Evolutionary conservation across 441 rosid genomes (phyloP).

Genomic region (Adansonia gregorii): DNA sequence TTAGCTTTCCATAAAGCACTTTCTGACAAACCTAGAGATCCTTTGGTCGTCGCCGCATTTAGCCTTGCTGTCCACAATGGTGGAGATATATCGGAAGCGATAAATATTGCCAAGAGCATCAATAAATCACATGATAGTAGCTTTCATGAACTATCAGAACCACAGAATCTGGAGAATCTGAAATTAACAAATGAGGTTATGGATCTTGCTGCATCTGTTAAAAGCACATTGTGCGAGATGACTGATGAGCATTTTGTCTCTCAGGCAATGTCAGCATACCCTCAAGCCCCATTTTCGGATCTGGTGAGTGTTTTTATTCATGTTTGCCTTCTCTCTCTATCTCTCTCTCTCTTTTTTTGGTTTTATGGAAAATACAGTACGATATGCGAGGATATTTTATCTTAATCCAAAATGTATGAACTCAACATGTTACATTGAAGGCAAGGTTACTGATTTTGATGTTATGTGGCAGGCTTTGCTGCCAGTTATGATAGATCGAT

Average conservation of each 20-base stretch:
- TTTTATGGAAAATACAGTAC: not conserved
- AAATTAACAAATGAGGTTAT: slow-evolving; percentile 52
- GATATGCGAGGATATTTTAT: not conserved
- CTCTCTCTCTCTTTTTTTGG: not conserved
- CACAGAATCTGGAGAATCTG: slow-evolving; percentile 35
- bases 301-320: slow-evolving; percentile 49
- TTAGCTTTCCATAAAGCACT: slow-evolving; percentile 70
- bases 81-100: slow-evolving; percentile 66
- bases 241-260: slow-evolving; percentile 69
- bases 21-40: slow-evolving; percentile 56
- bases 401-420: not conserved
- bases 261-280: slow-evolving; percentile 76
- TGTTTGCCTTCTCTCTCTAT: too few species aligned
- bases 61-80: slow-evolving; percentile 63
- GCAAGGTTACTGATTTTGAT: not conserved
- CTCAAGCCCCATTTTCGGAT: slow-evolving; percentile 82
- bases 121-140: slow-evolving; percentile 45
- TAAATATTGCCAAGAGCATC: slow-evolving; percentile 59
- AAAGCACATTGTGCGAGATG: slow-evolving; percentile 51
- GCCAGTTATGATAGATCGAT: not conserved
- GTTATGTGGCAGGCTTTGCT: not conserved
- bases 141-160: slow-evolving; percentile 62
- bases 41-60: slow-evolving; percentile 62
- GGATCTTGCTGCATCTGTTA: slow-evolving; percentile 65
- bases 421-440: not conserved